Conservation (phyloP, 2,329 filamentous ascomycete genomes). For the Verticillium albo-atrum region DNA sequence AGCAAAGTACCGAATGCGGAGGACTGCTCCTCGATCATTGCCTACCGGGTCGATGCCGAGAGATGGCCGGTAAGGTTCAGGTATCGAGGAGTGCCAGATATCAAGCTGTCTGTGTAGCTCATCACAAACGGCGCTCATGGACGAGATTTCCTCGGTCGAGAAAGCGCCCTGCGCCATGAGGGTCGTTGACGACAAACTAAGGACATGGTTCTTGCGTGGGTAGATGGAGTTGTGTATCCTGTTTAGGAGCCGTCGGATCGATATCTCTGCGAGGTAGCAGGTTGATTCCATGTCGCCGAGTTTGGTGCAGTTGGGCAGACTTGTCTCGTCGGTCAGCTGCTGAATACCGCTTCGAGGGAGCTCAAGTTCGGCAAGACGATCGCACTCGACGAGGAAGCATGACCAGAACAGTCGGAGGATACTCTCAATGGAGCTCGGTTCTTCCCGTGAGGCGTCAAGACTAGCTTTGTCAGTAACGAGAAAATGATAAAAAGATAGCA, state of each 20-base stretch:
- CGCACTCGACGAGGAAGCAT: slow-evolving; percentile 25
- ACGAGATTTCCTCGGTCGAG: slow-evolving; percentile 19
- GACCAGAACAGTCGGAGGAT: slow-evolving; percentile 23
- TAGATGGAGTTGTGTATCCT: slow-evolving; percentile 27
- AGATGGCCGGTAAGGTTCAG: slow-evolving; percentile 20
- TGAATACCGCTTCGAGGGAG: slow-evolving; percentile 26
- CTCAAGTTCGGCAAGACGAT: slow-evolving; percentile 25
- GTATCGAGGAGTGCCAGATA: slow-evolving; percentile 25
- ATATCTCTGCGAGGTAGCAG: slow-evolving; percentile 26
- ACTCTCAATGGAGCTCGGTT: slow-evolving; percentile 13
- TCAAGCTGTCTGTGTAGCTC: slow-evolving; percentile 25
- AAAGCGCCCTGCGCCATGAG: slow-evolving; percentile 20
- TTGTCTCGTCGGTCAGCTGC: slow-evolving; percentile 22
- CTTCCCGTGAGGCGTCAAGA: slow-evolving; percentile 12
- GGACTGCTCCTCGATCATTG: slow-evolving; percentile 18
- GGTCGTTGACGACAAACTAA: slow-evolving; percentile 18
- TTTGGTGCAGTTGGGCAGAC: slow-evolving; percentile 20
- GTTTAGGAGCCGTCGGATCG: slow-evolving; percentile 24
- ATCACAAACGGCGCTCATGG: slow-evolving; percentile 20
- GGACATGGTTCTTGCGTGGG: slow-evolving; percentile 17
- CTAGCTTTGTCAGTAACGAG: background rate
- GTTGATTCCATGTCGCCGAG: slow-evolving; percentile 19
- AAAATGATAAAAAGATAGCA: background rate
- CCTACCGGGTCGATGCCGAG: slow-evolving; percentile 14
- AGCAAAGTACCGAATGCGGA: slow-evolving; percentile 26